These are phyloP conservation scores for Primulina tabacum DNA, from an alignment of 257 asterid species.

Conservation along the genomic window DNA sequence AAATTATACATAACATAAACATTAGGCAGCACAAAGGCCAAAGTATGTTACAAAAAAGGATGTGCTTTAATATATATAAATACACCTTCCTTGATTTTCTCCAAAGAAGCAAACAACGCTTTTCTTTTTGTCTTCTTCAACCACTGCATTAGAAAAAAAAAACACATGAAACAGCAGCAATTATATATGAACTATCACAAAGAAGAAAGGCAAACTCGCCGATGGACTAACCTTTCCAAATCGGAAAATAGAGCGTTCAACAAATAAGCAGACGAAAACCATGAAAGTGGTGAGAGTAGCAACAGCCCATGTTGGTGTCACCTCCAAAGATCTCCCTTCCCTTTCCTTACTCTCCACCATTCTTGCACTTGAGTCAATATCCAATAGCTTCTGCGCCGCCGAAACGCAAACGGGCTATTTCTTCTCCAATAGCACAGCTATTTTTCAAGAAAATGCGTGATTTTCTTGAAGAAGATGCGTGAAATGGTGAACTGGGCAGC, in stretches of 20 bases:
- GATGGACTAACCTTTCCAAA: constrained; percentile 63
- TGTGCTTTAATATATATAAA: not conserved
- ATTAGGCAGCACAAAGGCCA: not conserved
- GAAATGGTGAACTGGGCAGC: not conserved
- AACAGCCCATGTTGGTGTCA: constrained; percentile 95
- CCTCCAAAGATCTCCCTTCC: constrained; percentile 85
- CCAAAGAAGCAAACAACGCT: constrained; percentile 76
- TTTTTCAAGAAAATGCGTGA: constrained; percentile 9
- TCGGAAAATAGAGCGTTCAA: constrained; percentile 76
- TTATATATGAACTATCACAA: not conserved
- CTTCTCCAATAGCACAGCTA: not conserved
- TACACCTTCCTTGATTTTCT: constrained; percentile 79
- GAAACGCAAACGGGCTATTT: not conserved
- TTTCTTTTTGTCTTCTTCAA: constrained; percentile 82
- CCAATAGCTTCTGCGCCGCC: not conserved
- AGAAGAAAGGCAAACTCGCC: not conserved
- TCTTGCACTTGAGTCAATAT: not conserved
- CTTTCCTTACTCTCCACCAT: constrained; percentile 51
- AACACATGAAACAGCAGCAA: not conserved
- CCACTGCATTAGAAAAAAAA: constrained; percentile 49
- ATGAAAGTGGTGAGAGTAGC: constrained; percentile 82
- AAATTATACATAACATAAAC: no score
- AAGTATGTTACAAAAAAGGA: not conserved
- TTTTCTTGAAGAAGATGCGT: not conserved
- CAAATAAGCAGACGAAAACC: constrained; percentile 45